phyloP scores from a whole-genome alignment of 176 grass and related monocot genomes.

The Otatea glauca region DNA sequence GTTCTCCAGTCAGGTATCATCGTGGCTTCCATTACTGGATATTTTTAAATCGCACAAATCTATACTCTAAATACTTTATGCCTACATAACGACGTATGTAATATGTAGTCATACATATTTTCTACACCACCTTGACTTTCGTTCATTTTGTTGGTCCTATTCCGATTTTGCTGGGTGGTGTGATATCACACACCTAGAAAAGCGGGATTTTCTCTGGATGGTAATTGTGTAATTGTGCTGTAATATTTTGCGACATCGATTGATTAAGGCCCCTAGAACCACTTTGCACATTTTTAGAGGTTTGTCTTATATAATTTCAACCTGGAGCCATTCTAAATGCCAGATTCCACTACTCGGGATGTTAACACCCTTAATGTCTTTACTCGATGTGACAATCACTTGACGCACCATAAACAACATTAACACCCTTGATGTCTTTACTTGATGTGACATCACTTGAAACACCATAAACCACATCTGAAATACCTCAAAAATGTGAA shows the following conservation, averaged over 20 bases:
- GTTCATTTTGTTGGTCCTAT: constrained; percentile 13
- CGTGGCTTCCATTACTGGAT: constrained; percentile 16
- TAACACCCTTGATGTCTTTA: neutral
- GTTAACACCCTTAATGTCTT: neutral
- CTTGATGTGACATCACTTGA: neutral
- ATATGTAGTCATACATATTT: constrained; percentile 3
- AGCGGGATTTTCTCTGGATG: neutral
- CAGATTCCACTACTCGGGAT: neutral
- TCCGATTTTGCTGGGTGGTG: neutral
- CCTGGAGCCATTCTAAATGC: neutral
- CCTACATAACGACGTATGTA: neutral
- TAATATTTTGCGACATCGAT: neutral
- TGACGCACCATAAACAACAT: neutral
- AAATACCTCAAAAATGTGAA: neutral
- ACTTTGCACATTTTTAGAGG: neutral
- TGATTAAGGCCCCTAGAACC: neutral
- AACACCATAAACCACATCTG: neutral
- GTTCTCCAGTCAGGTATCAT: constrained; percentile 88
- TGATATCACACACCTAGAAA: constrained; percentile 6
- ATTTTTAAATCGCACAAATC: constrained; percentile 1
- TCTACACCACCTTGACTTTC: neutral
- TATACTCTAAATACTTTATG: neutral
- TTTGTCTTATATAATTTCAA: neutral
- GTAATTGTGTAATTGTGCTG: neutral
- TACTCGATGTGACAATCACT: neutral